phyloP scores from a whole-genome alignment of 2,329 filamentous ascomycete genomes.

The Diplodia intermedia region DNA sequence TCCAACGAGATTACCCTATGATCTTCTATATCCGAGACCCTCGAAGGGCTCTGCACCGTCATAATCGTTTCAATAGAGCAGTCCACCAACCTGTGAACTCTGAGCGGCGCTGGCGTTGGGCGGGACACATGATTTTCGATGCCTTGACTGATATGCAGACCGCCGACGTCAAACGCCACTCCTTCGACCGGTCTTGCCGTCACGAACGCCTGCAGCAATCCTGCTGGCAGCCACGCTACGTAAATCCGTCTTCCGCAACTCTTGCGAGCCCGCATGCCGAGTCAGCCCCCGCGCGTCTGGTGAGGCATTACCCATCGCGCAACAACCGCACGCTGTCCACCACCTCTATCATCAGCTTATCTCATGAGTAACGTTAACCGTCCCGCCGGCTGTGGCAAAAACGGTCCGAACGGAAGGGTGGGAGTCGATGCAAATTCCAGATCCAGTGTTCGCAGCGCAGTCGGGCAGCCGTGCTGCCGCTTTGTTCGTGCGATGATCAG shows the following conservation, averaged over 20 bases:
- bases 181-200: neutral
- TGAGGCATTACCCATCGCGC: slow-evolving; percentile 30
- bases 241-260: slow-evolving; percentile 4
- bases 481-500: slow-evolving; percentile 31
- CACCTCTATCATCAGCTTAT: slow-evolving; percentile 30
- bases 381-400: slow-evolving; percentile 31
- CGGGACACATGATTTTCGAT: neutral
- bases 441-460: slow-evolving; percentile 30
- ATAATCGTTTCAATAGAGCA: slow-evolving; percentile 23
- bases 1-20: slow-evolving; percentile 30
- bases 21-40: slow-evolving; percentile 31
- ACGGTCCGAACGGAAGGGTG: slow-evolving; percentile 29
- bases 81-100: slow-evolving; percentile 7
- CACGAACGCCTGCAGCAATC: neutral
- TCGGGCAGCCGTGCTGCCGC: slow-evolving; percentile 30
- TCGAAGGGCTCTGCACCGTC: neutral
- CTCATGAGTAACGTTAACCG: slow-evolving; percentile 30
- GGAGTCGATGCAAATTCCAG: slow-evolving; percentile 32
- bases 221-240: neutral
- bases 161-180: neutral
- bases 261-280: slow-evolving; percentile 18
- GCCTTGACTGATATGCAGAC: slow-evolving; percentile 10
- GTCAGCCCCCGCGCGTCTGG: slow-evolving; percentile 23
- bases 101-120: slow-evolving; percentile 11
- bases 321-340: slow-evolving; percentile 22